These are phyloP conservation scores for Aspergillus pseudonomiae DNA, from an alignment of 2,329 filamentous ascomycete genomes.

Conservation along the genomic window DNA sequence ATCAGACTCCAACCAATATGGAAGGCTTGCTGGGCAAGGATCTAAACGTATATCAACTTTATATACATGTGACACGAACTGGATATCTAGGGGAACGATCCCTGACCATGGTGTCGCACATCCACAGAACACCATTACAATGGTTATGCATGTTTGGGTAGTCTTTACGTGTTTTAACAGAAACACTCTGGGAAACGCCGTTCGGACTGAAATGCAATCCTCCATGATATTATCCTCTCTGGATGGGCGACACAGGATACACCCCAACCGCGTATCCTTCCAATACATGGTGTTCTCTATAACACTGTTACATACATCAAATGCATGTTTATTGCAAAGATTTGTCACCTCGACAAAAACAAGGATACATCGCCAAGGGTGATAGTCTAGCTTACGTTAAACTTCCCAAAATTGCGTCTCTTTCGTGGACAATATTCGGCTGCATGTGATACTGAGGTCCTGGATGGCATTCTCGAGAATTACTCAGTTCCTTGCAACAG, in stretches of 20 bases:
- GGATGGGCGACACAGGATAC: neutral
- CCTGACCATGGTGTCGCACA: neutral
- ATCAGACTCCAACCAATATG: neutral
- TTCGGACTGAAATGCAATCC: too few relatives aligned
- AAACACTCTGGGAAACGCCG: too few relatives aligned
- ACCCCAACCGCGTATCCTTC: neutral
- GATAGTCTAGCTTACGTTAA: neutral
- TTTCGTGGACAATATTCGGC: neutral
- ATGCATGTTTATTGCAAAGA: neutral
- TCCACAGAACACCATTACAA: neutral
- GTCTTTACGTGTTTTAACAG: too few relatives aligned
- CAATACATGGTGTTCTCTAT: neutral
- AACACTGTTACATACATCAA: neutral
- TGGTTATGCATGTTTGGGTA: too few relatives aligned
- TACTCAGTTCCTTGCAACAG: neutral
- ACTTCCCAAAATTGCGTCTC: neutral
- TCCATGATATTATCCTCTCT: neutral
- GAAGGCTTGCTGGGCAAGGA: neutral
- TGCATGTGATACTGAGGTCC: neutral
- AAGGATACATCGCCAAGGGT: neutral
- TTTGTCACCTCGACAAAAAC: neutral
- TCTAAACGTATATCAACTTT: neutral
- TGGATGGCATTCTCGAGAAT: neutral
- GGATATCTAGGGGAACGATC: neutral
- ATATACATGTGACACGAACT: neutral